Conservation (phyloP, 331 rosid species). For the Cydonia oblonga region DNA sequence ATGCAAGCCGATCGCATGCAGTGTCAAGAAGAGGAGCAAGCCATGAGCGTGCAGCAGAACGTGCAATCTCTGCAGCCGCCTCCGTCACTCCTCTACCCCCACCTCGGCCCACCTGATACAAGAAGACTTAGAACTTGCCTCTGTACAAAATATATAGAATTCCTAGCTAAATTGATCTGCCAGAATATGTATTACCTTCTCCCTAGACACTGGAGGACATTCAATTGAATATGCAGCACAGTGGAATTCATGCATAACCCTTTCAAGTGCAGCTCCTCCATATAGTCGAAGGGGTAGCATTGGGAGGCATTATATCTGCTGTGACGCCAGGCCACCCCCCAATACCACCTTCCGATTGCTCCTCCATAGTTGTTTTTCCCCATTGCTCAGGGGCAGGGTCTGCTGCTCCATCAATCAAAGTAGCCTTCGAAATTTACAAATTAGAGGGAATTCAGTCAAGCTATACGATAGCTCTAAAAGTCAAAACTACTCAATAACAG, state of each 20-base stretch:
- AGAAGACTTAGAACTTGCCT: slow-evolving; percentile 1
- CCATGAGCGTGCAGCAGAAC: slow-evolving; percentile 45
- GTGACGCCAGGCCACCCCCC: slow-evolving; percentile 87
- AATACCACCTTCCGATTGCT: slow-evolving; percentile 62
- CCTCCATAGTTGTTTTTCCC: slow-evolving; percentile 84
- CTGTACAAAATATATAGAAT: not conserved
- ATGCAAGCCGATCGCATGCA: slow-evolving; percentile 90
- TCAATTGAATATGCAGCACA: slow-evolving; percentile 91
- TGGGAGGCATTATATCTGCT: slow-evolving; percentile 72
- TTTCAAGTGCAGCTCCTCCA: slow-evolving; percentile 97
- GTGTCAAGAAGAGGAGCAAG: slow-evolving; percentile 94
- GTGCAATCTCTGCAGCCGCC: slow-evolving; percentile 95
- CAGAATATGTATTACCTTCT: slow-evolving; percentile 47
- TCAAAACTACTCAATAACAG: not conserved
- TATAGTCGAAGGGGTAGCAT: slow-evolving; percentile 86
- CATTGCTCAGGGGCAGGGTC: slow-evolving; percentile 97
- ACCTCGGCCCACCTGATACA: slow-evolving; percentile 74
- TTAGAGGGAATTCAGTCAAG: not conserved
- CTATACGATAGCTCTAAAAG: not conserved
- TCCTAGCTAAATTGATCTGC: not conserved
- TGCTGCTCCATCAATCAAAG: slow-evolving; percentile 90
- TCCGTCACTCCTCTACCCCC: slow-evolving; percentile 74
- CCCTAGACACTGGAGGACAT: slow-evolving; percentile 89
- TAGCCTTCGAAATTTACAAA: slow-evolving; percentile 33
- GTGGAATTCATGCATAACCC: slow-evolving; percentile 88